phyloP scores from a whole-genome alignment of 164 flowering plant genomes.

The Protea cynaroides region DNA sequence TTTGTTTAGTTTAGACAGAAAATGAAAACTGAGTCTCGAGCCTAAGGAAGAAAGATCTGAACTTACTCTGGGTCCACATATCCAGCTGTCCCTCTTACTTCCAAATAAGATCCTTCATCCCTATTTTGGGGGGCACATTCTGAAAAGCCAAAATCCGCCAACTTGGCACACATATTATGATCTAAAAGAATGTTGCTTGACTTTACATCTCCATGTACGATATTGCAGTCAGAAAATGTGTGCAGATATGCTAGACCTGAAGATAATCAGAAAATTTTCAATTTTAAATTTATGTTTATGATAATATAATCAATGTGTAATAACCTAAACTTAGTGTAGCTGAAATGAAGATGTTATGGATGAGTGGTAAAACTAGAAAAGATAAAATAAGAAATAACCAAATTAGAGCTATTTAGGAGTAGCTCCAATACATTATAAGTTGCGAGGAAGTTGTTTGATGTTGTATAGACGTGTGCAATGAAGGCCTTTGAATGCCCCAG shows the following conservation, averaged over 20 bases:
- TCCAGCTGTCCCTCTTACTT: slow-evolving; percentile 85
- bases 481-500: too few species aligned
- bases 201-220: slow-evolving; percentile 78
- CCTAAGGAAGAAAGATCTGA: neutral
- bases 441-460: too few species aligned
- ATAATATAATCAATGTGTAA: neutral
- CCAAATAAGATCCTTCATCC: slow-evolving; percentile 63
- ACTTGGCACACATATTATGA: slow-evolving; percentile 76
- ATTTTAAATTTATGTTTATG: neutral
- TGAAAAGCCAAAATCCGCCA: slow-evolving; percentile 76
- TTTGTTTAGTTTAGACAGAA: neutral
- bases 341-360: too few species aligned
- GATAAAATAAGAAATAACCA: too few species aligned
- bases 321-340: neutral
- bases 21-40: neutral
- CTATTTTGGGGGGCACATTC: slow-evolving; percentile 87
- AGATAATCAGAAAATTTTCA: slow-evolving; percentile 8
- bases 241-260: slow-evolving; percentile 69
- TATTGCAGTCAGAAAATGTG: slow-evolving; percentile 53
- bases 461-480: too few species aligned
- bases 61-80: slow-evolving; percentile 86
- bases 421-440: too few species aligned
- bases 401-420: too few species aligned
- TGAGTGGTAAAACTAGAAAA: too few species aligned
- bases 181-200: slow-evolving; percentile 86